Evolutionary conservation across 2,329 filamentous ascomycete species (phyloP), one percentile per base, ranked within the genome.

Genomic region (Fusarium praegraminearum): DNA sequence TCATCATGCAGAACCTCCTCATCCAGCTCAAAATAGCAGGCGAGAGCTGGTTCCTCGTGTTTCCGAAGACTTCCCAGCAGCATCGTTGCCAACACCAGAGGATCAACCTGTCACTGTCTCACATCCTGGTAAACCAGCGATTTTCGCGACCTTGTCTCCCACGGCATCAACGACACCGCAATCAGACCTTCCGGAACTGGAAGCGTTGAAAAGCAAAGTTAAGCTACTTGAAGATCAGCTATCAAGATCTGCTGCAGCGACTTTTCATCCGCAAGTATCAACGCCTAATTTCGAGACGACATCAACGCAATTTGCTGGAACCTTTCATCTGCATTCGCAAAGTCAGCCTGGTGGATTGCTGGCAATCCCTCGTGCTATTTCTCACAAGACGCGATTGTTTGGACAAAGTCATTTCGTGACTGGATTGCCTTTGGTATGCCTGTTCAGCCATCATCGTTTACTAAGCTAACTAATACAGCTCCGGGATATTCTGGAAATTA

Each of bases 371-470:
- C 82, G 82, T 10, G 81, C 81, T n/a, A 76, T 86, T 11, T 80
- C 82, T 22, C 85, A 87, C 65, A 90, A 90, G 71, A 84, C 83
- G 0, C 81, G 87, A 0, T 73, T 89, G 1, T 86, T 88, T 70
- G 87, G 87, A 1, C 83, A 83, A 70, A 87, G 85, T 32, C 85
- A 88, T 70, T 89, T 85, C 83, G 81, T 87, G n/a, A 86, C 84
- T 62, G 80, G 79, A 3, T 74, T 85, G 13, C 70, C 78, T 0
- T 66, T 86, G 45, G 85, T 87, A 71, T 74, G 81, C 63, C 12
- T 0, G 3, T 2, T 16, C 0, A 50, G 3, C 2, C 9, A 5
- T 9, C 1, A 13, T n/a, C 2, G 3, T 2, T 3, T 1, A 22
- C 1, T 3, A 5, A 10, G n/a, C 22, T 38, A 9, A 51, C 24